These are phyloP conservation scores for Penicillium sp. DNA, from an alignment of 2,329 filamentous ascomycete genomes.

Conservation along the genomic window DNA sequence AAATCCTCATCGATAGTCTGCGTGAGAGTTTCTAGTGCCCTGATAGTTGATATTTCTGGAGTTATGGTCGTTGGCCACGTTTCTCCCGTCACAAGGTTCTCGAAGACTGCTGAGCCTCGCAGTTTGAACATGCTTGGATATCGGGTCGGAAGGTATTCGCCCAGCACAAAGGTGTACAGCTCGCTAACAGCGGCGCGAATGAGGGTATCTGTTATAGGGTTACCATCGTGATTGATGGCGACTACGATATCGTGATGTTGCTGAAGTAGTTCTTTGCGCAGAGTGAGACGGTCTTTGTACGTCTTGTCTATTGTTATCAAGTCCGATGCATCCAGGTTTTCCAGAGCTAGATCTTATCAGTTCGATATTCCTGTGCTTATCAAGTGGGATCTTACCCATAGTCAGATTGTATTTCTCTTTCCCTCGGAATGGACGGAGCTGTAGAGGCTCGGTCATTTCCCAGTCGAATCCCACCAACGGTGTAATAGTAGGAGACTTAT, in stretches of 20 bases:
- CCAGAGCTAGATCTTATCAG: neutral
- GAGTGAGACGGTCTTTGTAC: slow-evolving; percentile 11
- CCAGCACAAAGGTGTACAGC: slow-evolving; percentile 44
- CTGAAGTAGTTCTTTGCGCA: slow-evolving; percentile 5
- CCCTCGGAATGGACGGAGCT: slow-evolving; percentile 8
- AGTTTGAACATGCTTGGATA: slow-evolving; percentile 52
- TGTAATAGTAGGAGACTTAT: slow-evolving; percentile 1
- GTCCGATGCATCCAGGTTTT: neutral
- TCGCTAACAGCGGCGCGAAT: slow-evolving; percentile 9
- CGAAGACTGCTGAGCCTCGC: neutral
- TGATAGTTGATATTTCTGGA: neutral
- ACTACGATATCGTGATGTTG: slow-evolving; percentile 2
- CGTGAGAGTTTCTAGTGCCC: slow-evolving; percentile 39
- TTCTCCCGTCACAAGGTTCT: neutral
- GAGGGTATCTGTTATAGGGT: neutral
- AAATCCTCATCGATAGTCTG: slow-evolving; percentile 57
- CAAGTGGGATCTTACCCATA: slow-evolving; percentile 1
- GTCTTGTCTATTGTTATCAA: slow-evolving; percentile 14
- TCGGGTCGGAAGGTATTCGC: slow-evolving; percentile 52
- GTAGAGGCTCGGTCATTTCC: slow-evolving; percentile 4
- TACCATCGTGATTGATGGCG: neutral
- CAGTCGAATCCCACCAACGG: slow-evolving; percentile 7
- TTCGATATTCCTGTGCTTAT: neutral
- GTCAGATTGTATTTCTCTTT: slow-evolving; percentile 12
- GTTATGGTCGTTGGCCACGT: neutral